A percentile compares a stretch with the other conserved stretches of the same genome.
phyloP scores from a whole-genome alignment of 495 filamentous ascomycete species.

The Neurospora intermedia region DNA sequence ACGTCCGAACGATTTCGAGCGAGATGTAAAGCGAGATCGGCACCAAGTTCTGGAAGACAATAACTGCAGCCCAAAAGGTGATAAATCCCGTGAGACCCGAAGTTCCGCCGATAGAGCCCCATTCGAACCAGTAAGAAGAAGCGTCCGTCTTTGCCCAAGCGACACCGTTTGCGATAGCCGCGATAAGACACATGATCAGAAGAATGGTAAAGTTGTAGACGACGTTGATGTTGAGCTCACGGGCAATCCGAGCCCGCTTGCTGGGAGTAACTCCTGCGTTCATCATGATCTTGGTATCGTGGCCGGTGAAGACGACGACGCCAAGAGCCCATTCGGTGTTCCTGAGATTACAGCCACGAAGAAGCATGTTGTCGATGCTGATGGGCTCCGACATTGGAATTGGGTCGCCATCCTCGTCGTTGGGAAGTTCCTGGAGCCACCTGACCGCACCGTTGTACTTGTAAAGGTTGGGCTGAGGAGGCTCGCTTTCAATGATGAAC shows the following conservation, averaged over 20 bases:
- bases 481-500: conserved; percentile 84
- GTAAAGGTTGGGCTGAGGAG: conserved; percentile 88
- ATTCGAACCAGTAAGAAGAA: conserved; percentile 78
- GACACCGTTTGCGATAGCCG: conserved; percentile 73
- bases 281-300: conserved; percentile 99
- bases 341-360: conserved; percentile 84
- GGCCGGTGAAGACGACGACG: conserved; percentile 92
- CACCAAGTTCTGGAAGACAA: conserved; percentile 96
- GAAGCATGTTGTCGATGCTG: conserved; percentile 84
- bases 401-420: conserved; percentile 44
- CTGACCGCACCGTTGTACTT: conserved; percentile 80
- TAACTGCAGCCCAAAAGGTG: conserved; percentile 89
- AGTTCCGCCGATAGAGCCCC: conserved; percentile 66
- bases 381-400: conserved; percentile 85
- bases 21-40: conserved; percentile 97
- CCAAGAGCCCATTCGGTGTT: conserved; percentile 97
- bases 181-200: conserved; percentile 79
- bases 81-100: conserved; percentile 80
- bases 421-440: conserved; percentile 67
- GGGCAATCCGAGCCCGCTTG: conserved; percentile 82
- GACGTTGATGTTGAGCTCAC: conserved; percentile 94
- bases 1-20: conserved; percentile 87
- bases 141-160: conserved; percentile 65
- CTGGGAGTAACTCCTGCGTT: conserved; percentile 95
- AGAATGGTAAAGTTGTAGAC: conserved; percentile 93